phyloP scores from a whole-genome alignment of 805 yeast genomes.

The Cyberlindnera galapagoensis region DNA sequence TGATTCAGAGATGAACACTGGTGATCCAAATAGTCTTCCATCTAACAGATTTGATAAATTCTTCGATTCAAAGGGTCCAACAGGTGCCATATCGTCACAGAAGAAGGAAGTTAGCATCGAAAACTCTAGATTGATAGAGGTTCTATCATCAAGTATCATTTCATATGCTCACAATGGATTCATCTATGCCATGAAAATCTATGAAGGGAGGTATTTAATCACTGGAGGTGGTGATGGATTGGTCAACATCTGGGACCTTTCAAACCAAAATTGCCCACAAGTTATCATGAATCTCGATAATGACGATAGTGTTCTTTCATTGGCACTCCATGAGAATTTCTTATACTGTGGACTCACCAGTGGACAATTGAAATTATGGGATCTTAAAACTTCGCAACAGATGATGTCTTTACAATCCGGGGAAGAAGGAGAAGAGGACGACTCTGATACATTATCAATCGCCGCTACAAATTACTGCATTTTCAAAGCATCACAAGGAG shows the following conservation, averaged over 20 bases:
- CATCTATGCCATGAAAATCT: constrained; percentile 53
- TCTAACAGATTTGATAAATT: constrained; percentile 73
- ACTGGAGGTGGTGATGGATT: constrained; percentile 91
- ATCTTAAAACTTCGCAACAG: constrained; percentile 72
- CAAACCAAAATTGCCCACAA: constrained; percentile 10
- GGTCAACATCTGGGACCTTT: constrained; percentile 71
- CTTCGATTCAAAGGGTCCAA: constrained; percentile 86
- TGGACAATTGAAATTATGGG: constrained; percentile 81
- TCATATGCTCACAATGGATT: constrained; percentile 91
- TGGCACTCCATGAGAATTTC: constrained; percentile 57
- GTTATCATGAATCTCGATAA: constrained; percentile 43
- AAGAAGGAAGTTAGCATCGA: constrained; percentile 2
- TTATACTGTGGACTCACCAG: constrained; percentile 77
- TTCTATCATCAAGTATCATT: constrained; percentile 58
- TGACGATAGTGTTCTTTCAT: constrained; percentile 65
- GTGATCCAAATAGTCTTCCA: constrained; percentile 38
- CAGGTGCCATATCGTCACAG: constrained; percentile 34
- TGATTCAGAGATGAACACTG: constrained; percentile 21
- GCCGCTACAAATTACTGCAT: constrained; percentile 50
- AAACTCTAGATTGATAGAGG: constrained; percentile 45
- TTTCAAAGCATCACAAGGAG: constrained; percentile 47
- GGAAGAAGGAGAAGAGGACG: constrained; percentile 22
- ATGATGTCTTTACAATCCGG: constrained; percentile 36
- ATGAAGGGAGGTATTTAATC: constrained; percentile 35
- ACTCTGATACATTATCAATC: constrained; percentile 51